Percentiles rank a stretch among this genome's conserved stretches.
These are phyloP conservation scores for Chalaropsis ovoidea DNA, from an alignment of 2,329 filamentous ascomycete genomes.

Conservation along the genomic window DNA sequence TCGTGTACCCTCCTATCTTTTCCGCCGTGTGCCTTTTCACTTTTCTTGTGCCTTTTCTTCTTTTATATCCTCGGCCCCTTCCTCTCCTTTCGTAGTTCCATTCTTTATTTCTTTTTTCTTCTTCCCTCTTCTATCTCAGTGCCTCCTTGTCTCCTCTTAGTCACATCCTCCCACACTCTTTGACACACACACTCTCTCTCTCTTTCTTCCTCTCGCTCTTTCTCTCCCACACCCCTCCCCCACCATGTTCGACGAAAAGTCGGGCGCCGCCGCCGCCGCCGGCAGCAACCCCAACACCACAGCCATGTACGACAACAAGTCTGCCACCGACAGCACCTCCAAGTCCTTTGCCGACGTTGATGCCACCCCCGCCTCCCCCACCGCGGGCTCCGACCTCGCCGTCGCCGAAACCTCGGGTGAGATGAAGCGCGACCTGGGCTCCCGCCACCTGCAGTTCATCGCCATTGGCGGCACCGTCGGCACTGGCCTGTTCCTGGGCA, in stretches of 20 bases:
- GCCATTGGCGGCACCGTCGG: constrained; percentile 55
- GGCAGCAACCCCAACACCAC: constrained; percentile 4
- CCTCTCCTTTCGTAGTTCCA: not conserved
- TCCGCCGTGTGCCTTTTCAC: constrained; percentile 9
- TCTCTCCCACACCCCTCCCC: not conserved
- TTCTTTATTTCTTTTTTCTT: not conserved
- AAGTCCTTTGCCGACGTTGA: constrained; percentile 15
- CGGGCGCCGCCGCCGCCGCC: not conserved
- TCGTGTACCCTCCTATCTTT: constrained; percentile 1
- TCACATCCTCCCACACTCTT: not conserved
- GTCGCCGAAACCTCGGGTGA: not conserved
- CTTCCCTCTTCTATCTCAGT: not conserved
- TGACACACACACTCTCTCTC: not conserved
- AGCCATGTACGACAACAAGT: constrained; percentile 12
- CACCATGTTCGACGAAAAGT: constrained; percentile 12
- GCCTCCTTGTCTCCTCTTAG: constrained; percentile 10
- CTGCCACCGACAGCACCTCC: constrained; percentile 10
- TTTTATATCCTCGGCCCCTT: not conserved
- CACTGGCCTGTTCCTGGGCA: constrained; percentile 62
- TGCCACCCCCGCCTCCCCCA: not conserved
- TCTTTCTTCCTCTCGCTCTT: not conserved
- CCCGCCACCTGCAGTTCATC: constrained; percentile 42
- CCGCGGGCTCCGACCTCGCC: not conserved
- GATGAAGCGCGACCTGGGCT: constrained; percentile 32
- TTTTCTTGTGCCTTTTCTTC: constrained; percentile 5